Evolutionary conservation across 2,329 filamentous ascomycete genomes (phyloP).

Genomic region (Xylaria sp.): DNA sequence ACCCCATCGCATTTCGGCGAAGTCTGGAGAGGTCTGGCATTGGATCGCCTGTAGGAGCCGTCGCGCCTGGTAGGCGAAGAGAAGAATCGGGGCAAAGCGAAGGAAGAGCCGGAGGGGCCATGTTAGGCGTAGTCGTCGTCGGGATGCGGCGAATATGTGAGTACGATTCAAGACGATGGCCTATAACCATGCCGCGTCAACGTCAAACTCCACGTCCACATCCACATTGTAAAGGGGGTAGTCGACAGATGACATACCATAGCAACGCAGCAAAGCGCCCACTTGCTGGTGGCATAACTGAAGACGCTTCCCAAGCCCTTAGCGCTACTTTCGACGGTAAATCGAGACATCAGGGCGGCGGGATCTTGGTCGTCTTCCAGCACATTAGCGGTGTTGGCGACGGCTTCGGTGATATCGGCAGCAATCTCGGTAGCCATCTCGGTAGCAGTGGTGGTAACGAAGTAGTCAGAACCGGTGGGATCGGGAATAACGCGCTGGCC

Average conservation of each 20-base stretch:
- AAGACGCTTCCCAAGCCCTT: constrained; percentile 87
- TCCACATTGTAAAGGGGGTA: background rate
- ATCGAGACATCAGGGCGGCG: constrained; percentile 56
- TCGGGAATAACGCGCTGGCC: constrained; percentile 61
- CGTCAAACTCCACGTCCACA: constrained; percentile 26
- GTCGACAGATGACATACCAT: constrained; percentile 63
- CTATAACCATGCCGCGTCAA: constrained; percentile 51
- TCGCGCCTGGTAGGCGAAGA: constrained; percentile 76
- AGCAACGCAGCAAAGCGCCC: constrained; percentile 88
- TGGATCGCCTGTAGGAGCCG: constrained; percentile 84
- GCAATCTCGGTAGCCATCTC: constrained; percentile 58
- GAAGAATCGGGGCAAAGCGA: constrained; percentile 75
- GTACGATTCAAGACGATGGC: constrained; percentile 91
- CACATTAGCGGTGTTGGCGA: constrained; percentile 55
- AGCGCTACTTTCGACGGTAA: constrained; percentile 66
- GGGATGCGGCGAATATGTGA: constrained; percentile 90
- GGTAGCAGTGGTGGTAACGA: constrained; percentile 65
- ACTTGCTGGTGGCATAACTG: constrained; percentile 89
- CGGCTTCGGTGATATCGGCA: constrained; percentile 52
- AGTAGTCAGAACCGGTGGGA: constrained; percentile 48
- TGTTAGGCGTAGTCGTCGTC: constrained; percentile 79
- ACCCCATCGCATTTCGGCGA: constrained; percentile 75
- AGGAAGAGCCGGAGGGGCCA: constrained; percentile 78
- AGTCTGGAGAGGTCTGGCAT: constrained; percentile 86
- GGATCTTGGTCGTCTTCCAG: constrained; percentile 57